Evolutionary conservation across 2,329 filamentous ascomycete species (phyloP), one percentile per base, ranked within the genome.

Genomic region (Penicillium crustosum): DNA sequence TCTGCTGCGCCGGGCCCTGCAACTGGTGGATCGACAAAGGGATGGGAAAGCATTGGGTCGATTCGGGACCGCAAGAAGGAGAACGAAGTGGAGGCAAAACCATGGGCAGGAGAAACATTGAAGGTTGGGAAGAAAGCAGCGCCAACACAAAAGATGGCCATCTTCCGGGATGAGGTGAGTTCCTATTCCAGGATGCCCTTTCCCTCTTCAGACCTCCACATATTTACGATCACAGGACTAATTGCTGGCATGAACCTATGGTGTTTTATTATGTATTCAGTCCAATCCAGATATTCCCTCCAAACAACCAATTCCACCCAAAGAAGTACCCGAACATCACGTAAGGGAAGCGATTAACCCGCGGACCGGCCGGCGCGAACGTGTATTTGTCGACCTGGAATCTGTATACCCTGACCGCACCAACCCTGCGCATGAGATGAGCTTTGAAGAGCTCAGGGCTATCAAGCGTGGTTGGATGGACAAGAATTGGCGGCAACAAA

Each of bases 221-320:
- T 91, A 85, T 94, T 94, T 91, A 94, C 92, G 82, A 87, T 84
- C 82, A 85, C 85, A 97, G 93, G 92, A 96, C 93, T 97, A 96
- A 97, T 93, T 82, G 72, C 74, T 85, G 78, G 71, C 74, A 77
- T 78, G 65, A 72, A 69, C 63, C 69, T 63, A 65, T 70, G 65
- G 70, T 69, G 69, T 71, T 70, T 68, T 75, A 77, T 78, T 73
- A 66, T 78, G 76, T 83, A 85, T 83, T 77, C 80, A 79, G 76
- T 77, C 76, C 66, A 73, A 70, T 68, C 69, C 72, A 69, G 72
- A 69, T 72, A 66, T 68, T 72, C 68, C 70, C 73, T 64, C 62
- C 62, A 66, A 73, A 70, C 66, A 75, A 65, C 59, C 71, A 70
- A 69, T 69, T 61, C 66, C 67, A 64, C 58, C 68, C 62, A 83